Evolutionary conservation across 805 yeast species (phyloP).

Genomic region (Cyberlindnera americana): DNA sequence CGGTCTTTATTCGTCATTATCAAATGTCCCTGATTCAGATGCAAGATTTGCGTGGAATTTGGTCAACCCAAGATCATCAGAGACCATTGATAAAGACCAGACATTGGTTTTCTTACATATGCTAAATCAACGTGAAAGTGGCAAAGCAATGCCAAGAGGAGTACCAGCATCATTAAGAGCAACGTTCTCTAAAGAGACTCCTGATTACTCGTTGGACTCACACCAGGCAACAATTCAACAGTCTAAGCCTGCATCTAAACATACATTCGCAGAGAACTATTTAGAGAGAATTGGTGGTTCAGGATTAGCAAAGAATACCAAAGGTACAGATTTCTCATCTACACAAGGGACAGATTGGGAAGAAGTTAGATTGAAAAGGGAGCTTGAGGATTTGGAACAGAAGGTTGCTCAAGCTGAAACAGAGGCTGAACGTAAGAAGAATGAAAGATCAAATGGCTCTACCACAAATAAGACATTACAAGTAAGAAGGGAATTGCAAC

Average conservation of each 20-base stretch:
- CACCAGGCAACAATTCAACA: conserved; percentile 40
- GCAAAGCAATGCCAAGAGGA: conserved; percentile 83
- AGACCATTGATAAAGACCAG: conserved; percentile 92
- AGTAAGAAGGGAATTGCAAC: conserved; percentile 69
- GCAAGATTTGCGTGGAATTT: conserved; percentile 90
- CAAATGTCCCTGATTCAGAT: conserved; percentile 77
- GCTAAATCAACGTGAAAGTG: conserved; percentile 82
- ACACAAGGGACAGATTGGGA: conserved; percentile 88
- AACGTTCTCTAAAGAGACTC: conserved; percentile 81
- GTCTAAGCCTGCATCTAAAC: conserved; percentile 24
- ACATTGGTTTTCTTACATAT: conserved; percentile 85
- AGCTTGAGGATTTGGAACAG: conserved; percentile 70
- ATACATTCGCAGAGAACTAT: conserved; percentile 52
- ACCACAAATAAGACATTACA: conserved; percentile 27
- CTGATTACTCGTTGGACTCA: conserved; percentile 64
- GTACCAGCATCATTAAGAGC: conserved; percentile 93
- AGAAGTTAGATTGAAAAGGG: conserved; percentile 76
- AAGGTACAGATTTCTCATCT: conserved; percentile 69
- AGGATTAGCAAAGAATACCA: conserved; percentile 29
- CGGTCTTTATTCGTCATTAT: conserved; percentile 64
- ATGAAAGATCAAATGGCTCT: conserved; percentile 28
- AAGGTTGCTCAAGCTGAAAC: conserved; percentile 54
- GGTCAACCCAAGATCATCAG: conserved; percentile 84
- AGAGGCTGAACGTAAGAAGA: conserved; percentile 38
- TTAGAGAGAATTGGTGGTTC: conserved; percentile 54